Conservation (phyloP, 139 green algal genomes). For the Zygnema circumcarinatum region DNA sequence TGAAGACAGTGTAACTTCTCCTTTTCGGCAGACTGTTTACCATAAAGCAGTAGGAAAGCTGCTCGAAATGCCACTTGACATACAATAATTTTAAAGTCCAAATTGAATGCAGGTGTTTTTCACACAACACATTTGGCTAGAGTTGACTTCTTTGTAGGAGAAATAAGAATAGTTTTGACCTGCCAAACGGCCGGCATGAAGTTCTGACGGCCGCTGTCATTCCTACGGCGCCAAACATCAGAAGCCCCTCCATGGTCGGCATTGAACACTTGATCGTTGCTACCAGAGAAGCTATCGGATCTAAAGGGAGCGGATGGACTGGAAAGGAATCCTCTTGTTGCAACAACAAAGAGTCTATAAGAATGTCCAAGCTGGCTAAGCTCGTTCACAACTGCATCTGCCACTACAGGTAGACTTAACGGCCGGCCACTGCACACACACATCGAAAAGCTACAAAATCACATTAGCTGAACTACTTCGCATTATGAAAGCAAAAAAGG, state of each 20-base stretch:
- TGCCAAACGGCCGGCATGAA: neutral
- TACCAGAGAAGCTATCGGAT: neutral
- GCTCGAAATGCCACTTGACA: neutral
- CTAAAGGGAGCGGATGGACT: neutral
- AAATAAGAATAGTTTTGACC: neutral
- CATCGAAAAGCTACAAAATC: too few relatives aligned
- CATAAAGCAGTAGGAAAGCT: neutral
- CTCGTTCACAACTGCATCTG: constrained; percentile 14
- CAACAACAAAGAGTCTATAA: constrained; percentile 8
- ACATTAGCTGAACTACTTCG: too few relatives aligned
- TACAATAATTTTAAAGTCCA: neutral
- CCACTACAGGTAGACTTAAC: neutral
- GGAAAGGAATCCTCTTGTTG: neutral
- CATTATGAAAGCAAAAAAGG: too few relatives aligned
- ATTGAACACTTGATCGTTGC: neutral
- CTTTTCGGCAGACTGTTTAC: neutral
- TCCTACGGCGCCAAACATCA: neutral
- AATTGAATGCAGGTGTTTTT: too few relatives aligned
- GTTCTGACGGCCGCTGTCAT: neutral
- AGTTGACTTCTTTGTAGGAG: too few relatives aligned
- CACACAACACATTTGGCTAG: too few relatives aligned
- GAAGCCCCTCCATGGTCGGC: neutral
- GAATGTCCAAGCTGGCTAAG: constrained; percentile 6
- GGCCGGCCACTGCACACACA: neutral
- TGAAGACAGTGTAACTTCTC: neutral